Percentiles rank a stretch among this genome's conserved stretches.
Evolutionary conservation across 2,329 filamentous ascomycete genomes (phyloP).

Genomic region (Chaetothyriales sp.): DNA sequence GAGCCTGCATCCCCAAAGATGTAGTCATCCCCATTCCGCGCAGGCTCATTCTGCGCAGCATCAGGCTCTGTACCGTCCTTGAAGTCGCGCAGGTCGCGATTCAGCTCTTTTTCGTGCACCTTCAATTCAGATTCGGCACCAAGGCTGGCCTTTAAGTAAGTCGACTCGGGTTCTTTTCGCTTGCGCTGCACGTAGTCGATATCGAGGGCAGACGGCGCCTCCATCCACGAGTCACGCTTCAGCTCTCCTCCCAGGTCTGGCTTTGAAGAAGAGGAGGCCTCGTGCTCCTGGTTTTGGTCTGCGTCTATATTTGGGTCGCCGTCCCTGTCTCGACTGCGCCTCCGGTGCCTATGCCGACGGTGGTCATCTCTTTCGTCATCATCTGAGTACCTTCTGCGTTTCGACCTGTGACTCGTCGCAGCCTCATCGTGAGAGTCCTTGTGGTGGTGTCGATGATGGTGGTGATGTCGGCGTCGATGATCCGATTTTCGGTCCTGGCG

Average conservation of each 20-base stretch:
- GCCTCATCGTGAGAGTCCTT: slow-evolving; percentile 28
- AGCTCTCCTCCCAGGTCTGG: slow-evolving; percentile 23
- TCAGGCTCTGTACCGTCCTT: slow-evolving; percentile 31
- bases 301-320: slow-evolving; percentile 18
- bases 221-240: slow-evolving; percentile 87
- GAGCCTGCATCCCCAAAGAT: slow-evolving; percentile 80
- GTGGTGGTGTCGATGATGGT: slow-evolving; percentile 20
- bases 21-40: slow-evolving; percentile 55
- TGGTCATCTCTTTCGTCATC: slow-evolving; percentile 37
- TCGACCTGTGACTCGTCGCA: slow-evolving; percentile 45
- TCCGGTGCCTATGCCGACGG: slow-evolving; percentile 31
- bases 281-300: slow-evolving; percentile 11
- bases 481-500: slow-evolving; percentile 29
- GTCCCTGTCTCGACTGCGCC: slow-evolving; percentile 21
- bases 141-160: slow-evolving; percentile 24
- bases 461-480: slow-evolving; percentile 15
- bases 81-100: slow-evolving; percentile 50
- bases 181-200: slow-evolving; percentile 56
- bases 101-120: slow-evolving; percentile 69
- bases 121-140: slow-evolving; percentile 50
- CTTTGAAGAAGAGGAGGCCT: slow-evolving; percentile 19
- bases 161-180: slow-evolving; percentile 34
- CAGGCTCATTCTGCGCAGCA: slow-evolving; percentile 30
- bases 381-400: slow-evolving; percentile 44
- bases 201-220: slow-evolving; percentile 63